Conservation (phyloP, 805 yeast species). For the Spathaspora passalidarum region DNA sequence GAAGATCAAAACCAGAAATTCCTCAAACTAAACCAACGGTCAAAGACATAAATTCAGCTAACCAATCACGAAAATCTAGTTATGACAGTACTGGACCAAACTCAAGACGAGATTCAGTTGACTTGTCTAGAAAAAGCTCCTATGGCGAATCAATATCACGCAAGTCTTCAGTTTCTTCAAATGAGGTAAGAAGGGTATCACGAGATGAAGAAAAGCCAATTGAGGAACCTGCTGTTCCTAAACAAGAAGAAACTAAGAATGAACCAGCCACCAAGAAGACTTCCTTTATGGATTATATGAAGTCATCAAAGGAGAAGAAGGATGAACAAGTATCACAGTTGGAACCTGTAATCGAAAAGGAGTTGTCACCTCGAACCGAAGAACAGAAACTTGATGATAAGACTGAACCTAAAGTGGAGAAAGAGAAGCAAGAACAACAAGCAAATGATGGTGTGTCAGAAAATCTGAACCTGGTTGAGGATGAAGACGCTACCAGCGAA, state of each 20-base stretch:
- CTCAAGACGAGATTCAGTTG: not conserved
- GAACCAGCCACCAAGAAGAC: constrained; percentile 7
- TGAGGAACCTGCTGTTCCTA: not conserved
- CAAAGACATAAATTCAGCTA: not conserved
- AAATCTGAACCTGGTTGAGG: not conserved
- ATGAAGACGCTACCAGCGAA: not conserved
- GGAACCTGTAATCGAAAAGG: not conserved
- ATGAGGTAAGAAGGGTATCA: not conserved
- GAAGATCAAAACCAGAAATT: constrained; percentile 1
- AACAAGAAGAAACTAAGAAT: not conserved
- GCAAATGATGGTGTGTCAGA: not conserved
- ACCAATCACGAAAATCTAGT: not conserved
- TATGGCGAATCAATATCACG: constrained; percentile 1
- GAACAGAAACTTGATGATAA: not conserved
- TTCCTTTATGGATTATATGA: constrained; percentile 11
- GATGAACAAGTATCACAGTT: constrained; percentile 3
- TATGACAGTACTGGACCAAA: not conserved
- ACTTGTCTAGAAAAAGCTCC: not conserved
- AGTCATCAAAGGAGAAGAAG: constrained; percentile 8
- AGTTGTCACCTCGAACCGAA: not conserved
- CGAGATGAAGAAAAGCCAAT: not conserved
- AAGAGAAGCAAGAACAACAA: not conserved
- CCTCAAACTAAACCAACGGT: not conserved
- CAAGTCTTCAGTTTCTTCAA: not conserved
- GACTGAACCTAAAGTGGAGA: not conserved